Base-by-base conservation (phyloP, 176 grass and related monocot species). In the Eragrostis nindensis region DNA sequence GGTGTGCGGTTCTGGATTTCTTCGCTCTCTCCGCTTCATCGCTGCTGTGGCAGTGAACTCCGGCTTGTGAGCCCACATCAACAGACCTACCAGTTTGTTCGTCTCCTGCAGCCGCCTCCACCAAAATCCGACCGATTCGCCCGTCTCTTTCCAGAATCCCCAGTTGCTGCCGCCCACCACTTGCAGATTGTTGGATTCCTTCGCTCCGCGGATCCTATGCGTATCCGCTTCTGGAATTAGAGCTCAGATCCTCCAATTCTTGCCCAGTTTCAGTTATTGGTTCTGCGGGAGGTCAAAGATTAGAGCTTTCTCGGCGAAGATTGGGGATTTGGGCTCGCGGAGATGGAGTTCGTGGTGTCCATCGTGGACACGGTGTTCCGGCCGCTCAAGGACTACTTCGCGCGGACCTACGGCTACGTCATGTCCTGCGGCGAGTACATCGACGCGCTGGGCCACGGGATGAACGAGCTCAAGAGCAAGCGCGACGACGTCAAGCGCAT, bases 401-500 rank as follows among this genome's bases (percentile, higher is more conserved):
- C 91, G 12, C 89, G 87, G 62, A 94, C 86, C 18, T 83, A 83
- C 73, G 91, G 94, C 52, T 94, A 97, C 60, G 86, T 89, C 80
- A 57, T 85, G 55, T 90, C 91, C 64, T 91, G 86, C 82, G 78
- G 74, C 73, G 86, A 91, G 64, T 97, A 90, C 89, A 84, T 97
- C 54, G 87, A 88, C 11, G 53, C 48, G 18, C 71, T 97, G 75
- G 36, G 74, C 8, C 39, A 86, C 32, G 82, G 85, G 79, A 88
- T 97, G 85, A 82, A 84, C 69, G 89, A 97, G 81, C 89, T 94
- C 75, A 94, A 90, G 89, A 92, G 91, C 85, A 94, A 88, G 94
- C 80, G 89, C 55, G 91, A 97, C 79, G 91, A 97, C 82, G 89
- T 94, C 13, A 88, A 91, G 87, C 84, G 91, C 50, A 87, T 88